phyloP scores from a whole-genome alignment of 2,329 filamentous ascomycete species.

The Aspergillus caelatus region DNA sequence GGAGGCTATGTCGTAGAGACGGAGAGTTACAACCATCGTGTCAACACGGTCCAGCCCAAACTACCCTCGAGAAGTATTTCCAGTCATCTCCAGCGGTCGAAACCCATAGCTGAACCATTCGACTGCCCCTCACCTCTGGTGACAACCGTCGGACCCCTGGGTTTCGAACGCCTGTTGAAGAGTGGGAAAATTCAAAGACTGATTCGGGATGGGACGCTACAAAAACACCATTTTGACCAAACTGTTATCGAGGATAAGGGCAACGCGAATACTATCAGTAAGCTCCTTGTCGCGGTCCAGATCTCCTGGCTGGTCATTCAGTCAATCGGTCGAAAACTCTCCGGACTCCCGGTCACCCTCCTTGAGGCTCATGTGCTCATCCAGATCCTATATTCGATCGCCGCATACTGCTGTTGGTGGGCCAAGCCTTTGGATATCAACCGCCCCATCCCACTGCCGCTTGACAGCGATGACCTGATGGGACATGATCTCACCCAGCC shows the following conservation, averaged over 20 bases:
- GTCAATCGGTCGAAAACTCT: background rate
- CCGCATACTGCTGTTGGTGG: slow-evolving; percentile 4
- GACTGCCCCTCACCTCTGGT: background rate
- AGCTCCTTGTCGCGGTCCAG: background rate
- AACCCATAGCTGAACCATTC: background rate
- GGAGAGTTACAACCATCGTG: background rate
- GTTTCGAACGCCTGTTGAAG: background rate
- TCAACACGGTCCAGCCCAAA: too few species aligned
- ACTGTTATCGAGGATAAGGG: slow-evolving; percentile 5
- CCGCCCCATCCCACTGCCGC: background rate
- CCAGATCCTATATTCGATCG: slow-evolving; percentile 3
- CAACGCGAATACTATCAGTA: background rate
- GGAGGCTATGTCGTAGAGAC: background rate
- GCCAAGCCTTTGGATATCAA: slow-evolving; percentile 4
- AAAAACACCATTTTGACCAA: background rate
- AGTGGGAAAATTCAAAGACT: background rate
- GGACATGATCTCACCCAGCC: background rate
- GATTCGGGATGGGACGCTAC: background rate
- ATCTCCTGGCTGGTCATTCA: slow-evolving; percentile 5
- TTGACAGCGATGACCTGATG: background rate
- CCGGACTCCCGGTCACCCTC: slow-evolving; percentile 1
- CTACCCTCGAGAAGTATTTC: too few species aligned
- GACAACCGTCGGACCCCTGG: background rate
- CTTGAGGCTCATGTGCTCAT: slow-evolving; percentile 5
- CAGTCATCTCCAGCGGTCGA: too few species aligned